Percentiles rank a stretch among this genome's conserved stretches.
Conservation (phyloP, 1,284 basidiomycete species). For the Leccinum solheimii region DNA sequence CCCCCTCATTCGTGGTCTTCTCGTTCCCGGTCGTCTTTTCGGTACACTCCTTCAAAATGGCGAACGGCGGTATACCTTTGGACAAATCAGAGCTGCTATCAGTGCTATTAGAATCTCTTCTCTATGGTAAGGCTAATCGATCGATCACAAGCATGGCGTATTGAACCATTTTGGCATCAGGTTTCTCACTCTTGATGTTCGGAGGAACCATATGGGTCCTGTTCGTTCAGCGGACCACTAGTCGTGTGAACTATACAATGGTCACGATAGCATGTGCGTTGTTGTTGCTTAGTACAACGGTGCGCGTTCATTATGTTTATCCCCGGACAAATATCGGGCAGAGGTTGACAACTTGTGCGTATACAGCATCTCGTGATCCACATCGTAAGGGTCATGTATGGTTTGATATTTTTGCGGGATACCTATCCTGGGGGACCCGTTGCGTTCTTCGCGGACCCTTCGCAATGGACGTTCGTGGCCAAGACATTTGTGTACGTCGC, state of each 20-base stretch:
- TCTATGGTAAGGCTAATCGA: background rate
- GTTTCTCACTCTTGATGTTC: conserved; percentile 14
- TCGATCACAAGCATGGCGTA: background rate
- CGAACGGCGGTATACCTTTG: background rate
- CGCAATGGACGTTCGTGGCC: background rate
- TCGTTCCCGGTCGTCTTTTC: too few relatives aligned
- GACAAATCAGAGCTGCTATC: conserved; percentile 12
- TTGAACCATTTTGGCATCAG: background rate
- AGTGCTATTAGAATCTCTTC: background rate
- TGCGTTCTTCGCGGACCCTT: background rate
- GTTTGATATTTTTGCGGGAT: background rate
- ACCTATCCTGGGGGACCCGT: background rate
- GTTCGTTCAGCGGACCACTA: background rate
- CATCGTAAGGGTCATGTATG: background rate
- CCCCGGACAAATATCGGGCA: background rate
- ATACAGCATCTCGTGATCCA: conserved; percentile 1
- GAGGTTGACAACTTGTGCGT: background rate
- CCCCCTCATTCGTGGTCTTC: too few relatives aligned
- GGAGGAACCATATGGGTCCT: conserved; percentile 5
- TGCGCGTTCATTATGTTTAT: background rate
- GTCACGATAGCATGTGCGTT: conserved; percentile 2
- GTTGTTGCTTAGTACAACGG: conserved; percentile 7
- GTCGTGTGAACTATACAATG: background rate
- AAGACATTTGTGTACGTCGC: background rate
- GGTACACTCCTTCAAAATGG: background rate